Conservation (phyloP, 148 eudicot species). For the Vaccinium corymbosum region DNA sequence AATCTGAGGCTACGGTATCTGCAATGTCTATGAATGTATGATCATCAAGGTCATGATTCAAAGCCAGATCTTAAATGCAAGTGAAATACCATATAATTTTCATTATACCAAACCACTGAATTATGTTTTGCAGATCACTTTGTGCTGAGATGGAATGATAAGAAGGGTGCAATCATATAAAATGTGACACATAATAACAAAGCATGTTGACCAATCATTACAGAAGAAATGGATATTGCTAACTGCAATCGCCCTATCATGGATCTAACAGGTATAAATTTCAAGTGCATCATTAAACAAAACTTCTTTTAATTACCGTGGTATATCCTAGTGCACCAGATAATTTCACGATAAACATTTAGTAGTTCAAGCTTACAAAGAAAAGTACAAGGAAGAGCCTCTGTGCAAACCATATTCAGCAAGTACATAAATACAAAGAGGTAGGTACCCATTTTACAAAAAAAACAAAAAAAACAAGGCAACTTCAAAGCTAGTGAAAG, state of each 20-base stretch:
- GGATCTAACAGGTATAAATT: not conserved
- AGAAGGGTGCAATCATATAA: not conserved
- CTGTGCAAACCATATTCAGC: too few relatives aligned
- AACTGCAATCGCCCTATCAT: not conserved
- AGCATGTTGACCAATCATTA: not conserved
- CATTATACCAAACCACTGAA: not conserved
- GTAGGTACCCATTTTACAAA: too few relatives aligned
- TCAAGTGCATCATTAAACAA: not conserved
- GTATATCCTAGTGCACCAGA: not conserved
- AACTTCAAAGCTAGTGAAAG: too few relatives aligned
- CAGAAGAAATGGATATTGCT: not conserved
- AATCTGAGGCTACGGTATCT: not conserved
- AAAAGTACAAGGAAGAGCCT: too few relatives aligned
- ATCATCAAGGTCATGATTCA: not conserved
- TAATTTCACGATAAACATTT: not conserved
- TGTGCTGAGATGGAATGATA: not conserved
- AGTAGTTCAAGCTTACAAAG: too few relatives aligned
- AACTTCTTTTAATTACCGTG: not conserved
- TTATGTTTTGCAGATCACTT: not conserved
- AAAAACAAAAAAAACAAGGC: too few relatives aligned
- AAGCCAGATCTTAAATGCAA: not conserved
- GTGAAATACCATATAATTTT: not conserved
- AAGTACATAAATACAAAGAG: too few relatives aligned
- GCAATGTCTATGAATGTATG: conserved; percentile 1
- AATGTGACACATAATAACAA: not conserved